A percentile compares a stretch with the other conserved stretches of the same genome.
These are phyloP conservation scores for Avena insularis DNA, from an alignment of 176 grass and related monocot genomes.

Conservation along the genomic window DNA sequence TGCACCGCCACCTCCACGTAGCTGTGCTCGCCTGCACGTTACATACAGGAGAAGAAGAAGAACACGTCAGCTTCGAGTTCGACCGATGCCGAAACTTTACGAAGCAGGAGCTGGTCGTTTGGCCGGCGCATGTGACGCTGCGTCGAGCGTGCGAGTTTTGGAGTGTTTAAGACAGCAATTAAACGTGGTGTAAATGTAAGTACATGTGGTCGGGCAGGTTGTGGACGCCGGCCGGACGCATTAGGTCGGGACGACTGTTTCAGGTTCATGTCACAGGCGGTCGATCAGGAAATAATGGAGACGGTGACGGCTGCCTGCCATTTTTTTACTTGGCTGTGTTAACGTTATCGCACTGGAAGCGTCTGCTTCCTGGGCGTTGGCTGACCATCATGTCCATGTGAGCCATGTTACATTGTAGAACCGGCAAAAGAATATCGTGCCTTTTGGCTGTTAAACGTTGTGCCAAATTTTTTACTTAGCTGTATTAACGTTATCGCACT, in stretches of 20 bases:
- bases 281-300: not conserved
- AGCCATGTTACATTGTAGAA: slow-evolving; percentile 34
- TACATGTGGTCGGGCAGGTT: not conserved
- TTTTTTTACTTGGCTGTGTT: not conserved
- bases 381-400: slow-evolving; percentile 36
- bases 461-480: no score
- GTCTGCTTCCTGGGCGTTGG: not conserved
- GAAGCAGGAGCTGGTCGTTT: not conserved
- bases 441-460: not conserved
- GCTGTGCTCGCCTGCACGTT: slow-evolving; percentile 73
- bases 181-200: slow-evolving; percentile 1
- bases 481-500: no score
- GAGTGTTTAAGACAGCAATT: not conserved
- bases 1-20: slow-evolving; percentile 81
- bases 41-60: no score
- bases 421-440: not conserved
- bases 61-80: slow-evolving; percentile 11
- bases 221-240: not conserved
- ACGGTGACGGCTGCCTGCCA: slow-evolving; percentile 23
- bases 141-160: not conserved
- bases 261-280: not conserved
- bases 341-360: not conserved
- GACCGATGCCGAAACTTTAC: not conserved
- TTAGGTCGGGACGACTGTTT: not conserved
- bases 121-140: slow-evolving; percentile 11